A percentile compares a stretch with the other conserved stretches of the same genome.
phyloP scores from a whole-genome alignment of 1,139 yeast genomes.

The Debaryomyces subglobosus region DNA sequence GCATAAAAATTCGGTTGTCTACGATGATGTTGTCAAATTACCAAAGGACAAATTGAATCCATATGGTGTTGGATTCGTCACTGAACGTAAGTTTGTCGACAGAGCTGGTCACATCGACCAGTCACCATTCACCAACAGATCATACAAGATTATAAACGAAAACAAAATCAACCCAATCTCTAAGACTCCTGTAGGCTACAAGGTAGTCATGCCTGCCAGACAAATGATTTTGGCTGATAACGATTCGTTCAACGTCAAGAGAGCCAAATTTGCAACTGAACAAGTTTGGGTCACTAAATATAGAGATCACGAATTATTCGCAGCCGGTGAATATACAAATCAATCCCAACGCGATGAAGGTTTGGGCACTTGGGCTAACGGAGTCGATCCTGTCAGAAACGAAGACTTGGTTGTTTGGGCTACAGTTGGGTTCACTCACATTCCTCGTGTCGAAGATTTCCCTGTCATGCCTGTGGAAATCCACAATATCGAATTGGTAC shows the following conservation, averaged over 20 bases:
- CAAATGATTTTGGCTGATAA: slow-evolving; percentile 72
- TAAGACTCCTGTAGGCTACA: slow-evolving; percentile 80
- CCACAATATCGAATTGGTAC: slow-evolving; percentile 66
- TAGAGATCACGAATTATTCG: slow-evolving; percentile 66
- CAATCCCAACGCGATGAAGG: slow-evolving; percentile 70
- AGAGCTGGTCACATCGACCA: slow-evolving; percentile 75
- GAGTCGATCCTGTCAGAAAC: slow-evolving; percentile 73
- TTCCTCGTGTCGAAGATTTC: slow-evolving; percentile 89
- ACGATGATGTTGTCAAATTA: slow-evolving; percentile 72
- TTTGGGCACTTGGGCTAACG: slow-evolving; percentile 66
- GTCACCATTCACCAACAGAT: slow-evolving; percentile 75
- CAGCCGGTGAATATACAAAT: slow-evolving; percentile 81
- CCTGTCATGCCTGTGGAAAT: slow-evolving; percentile 92
- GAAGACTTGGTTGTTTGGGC: slow-evolving; percentile 87
- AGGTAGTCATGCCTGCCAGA: slow-evolving; percentile 75
- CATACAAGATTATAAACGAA: slow-evolving; percentile 80
- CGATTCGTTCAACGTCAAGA: slow-evolving; percentile 61
- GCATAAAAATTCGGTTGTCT: slow-evolving; percentile 74
- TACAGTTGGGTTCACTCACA: slow-evolving; percentile 83
- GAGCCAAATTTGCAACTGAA: slow-evolving; percentile 75
- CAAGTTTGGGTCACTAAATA: slow-evolving; percentile 79
- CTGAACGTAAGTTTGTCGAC: slow-evolving; percentile 67
- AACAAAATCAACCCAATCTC: slow-evolving; percentile 74
- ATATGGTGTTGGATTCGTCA: slow-evolving; percentile 73
- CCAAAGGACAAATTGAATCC: slow-evolving; percentile 65